Evolutionary conservation across 164 flowering plant species (phyloP).

Genomic region (Umbellularia californica): DNA sequence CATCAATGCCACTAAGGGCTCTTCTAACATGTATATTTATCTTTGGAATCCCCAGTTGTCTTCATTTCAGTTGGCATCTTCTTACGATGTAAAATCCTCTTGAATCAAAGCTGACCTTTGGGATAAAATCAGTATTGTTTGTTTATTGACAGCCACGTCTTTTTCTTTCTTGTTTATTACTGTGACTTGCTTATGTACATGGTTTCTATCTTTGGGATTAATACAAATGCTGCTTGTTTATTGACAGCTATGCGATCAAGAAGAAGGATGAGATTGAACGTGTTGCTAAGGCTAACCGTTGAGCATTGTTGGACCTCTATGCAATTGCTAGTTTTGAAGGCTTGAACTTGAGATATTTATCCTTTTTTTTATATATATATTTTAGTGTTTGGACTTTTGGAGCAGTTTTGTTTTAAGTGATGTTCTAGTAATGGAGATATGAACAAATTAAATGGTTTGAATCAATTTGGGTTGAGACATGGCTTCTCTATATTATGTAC

Average conservation of each 20-base stretch:
- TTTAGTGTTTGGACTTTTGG: neutral
- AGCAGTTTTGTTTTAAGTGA: neutral
- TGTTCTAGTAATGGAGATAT: neutral
- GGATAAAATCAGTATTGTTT: neutral
- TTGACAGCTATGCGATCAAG: conserved; percentile 30
- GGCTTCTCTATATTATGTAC: too few species aligned
- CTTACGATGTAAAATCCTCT: neutral
- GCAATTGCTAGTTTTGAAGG: neutral
- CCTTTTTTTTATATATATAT: too few species aligned
- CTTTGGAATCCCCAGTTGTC: neutral
- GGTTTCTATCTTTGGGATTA: neutral
- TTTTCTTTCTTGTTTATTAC: neutral
- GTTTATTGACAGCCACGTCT: neutral
- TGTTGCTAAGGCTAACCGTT: conserved; percentile 32
- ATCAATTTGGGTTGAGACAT: too few species aligned
- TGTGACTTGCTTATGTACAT: neutral
- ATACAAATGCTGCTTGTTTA: neutral
- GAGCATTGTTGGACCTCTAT: neutral
- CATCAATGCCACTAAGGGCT: conserved; percentile 31
- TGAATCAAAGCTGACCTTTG: neutral
- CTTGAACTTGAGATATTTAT: neutral
- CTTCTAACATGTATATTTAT: conserved; percentile 24
- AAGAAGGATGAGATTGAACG: conserved; percentile 33
- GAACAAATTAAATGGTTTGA: too few species aligned
- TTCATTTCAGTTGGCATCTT: neutral